phyloP scores from a whole-genome alignment of 257 asterid species.

The Lithospermum erythrorhizon region DNA sequence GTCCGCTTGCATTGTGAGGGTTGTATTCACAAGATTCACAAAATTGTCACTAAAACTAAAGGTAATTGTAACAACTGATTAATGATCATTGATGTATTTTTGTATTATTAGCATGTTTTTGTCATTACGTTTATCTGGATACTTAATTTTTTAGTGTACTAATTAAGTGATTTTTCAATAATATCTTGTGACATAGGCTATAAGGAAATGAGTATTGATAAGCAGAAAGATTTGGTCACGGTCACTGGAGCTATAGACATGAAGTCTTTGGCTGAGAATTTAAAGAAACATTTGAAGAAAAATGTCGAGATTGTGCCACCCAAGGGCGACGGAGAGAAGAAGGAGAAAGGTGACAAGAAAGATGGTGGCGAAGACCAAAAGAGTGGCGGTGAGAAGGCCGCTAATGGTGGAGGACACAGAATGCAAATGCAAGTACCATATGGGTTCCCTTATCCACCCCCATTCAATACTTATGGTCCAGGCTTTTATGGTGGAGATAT shows the following conservation, averaged over 20 bases:
- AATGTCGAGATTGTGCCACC: slow-evolving; percentile 51
- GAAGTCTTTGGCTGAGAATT: slow-evolving; percentile 44
- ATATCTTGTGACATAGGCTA: slow-evolving; percentile 36
- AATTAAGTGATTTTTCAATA: background rate
- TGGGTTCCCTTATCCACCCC: slow-evolving; percentile 6
- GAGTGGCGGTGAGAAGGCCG: slow-evolving; percentile 7
- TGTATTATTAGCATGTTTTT: background rate
- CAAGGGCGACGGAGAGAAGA: slow-evolving; percentile 51
- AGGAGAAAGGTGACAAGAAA: slow-evolving; percentile 22
- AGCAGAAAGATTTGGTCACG: slow-evolving; percentile 49
- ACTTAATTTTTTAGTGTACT: background rate
- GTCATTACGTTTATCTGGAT: background rate
- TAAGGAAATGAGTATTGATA: slow-evolving; percentile 46
- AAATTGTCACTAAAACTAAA: slow-evolving; percentile 38
- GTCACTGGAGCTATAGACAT: slow-evolving; percentile 79
- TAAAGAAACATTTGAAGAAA: slow-evolving; percentile 53
- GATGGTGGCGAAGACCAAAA: slow-evolving; percentile 24
- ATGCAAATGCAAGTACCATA: slow-evolving; percentile 13
- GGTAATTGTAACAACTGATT: slow-evolving; percentile 27
- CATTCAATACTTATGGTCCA: slow-evolving; percentile 4
- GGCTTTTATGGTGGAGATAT: background rate
- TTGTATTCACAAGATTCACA: slow-evolving; percentile 56
- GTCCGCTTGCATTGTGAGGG: slow-evolving; percentile 73
- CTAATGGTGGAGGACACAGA: slow-evolving; percentile 13
- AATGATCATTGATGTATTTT: background rate